Percentiles rank a stretch among this genome's conserved stretches.
phyloP scores from a whole-genome alignment of 1,139 yeast species.

The Lodderomyces parapsilosis region DNA sequence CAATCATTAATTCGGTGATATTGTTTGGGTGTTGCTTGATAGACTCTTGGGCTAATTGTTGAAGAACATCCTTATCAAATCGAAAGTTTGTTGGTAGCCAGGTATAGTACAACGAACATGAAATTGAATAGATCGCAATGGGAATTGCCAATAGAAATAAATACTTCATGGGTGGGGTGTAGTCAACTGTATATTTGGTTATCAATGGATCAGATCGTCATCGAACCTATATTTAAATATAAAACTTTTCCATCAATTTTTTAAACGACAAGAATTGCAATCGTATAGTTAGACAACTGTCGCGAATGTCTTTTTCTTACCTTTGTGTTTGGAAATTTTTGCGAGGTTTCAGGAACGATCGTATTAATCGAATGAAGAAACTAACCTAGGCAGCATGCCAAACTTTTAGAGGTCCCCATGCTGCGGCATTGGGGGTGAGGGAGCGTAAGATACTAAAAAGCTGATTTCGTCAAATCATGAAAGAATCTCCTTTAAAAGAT shows the following conservation, averaged over 20 bases:
- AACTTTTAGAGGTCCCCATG: too few species aligned
- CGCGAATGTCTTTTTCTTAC: not conserved
- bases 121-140: slow-evolving; percentile 24
- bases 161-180: slow-evolving; percentile 8
- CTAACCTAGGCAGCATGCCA: too few species aligned
- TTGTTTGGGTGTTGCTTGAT: slow-evolving; percentile 55
- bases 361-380: too few species aligned
- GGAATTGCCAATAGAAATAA: slow-evolving; percentile 22
- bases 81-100: slow-evolving; percentile 71
- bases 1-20: slow-evolving; percentile 58
- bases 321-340: not conserved
- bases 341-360: slow-evolving; percentile 1
- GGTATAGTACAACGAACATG: slow-evolving; percentile 47
- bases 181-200: too few species aligned
- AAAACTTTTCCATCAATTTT: too few species aligned
- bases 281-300: not conserved
- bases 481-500: too few species aligned
- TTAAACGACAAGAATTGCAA: not conserved
- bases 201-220: too few species aligned
- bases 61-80: slow-evolving; percentile 52
- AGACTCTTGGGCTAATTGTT: slow-evolving; percentile 48
- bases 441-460: too few species aligned
- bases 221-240: too few species aligned
- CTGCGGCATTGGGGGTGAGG: too few species aligned
- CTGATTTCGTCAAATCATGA: too few species aligned